Percentiles rank a stretch among this genome's conserved stretches.
phyloP scores from a whole-genome alignment of 2,329 filamentous ascomycete genomes.

The Emydomyces testavorans region DNA sequence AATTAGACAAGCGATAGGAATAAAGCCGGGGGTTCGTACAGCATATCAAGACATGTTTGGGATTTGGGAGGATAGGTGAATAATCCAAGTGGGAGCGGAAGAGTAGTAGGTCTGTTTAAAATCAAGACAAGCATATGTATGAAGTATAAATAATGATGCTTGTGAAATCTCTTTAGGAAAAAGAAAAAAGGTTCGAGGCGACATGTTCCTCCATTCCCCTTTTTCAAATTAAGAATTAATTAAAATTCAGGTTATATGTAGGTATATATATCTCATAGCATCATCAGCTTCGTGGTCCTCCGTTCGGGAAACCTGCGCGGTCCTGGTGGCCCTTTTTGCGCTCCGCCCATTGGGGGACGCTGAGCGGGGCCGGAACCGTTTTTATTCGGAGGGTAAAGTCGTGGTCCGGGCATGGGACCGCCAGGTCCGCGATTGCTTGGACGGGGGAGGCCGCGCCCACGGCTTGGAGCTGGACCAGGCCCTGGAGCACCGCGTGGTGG shows the following conservation, averaged over 20 bases:
- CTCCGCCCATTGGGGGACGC: slow-evolving; percentile 18
- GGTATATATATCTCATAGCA: slow-evolving; percentile 28
- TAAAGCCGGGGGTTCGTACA: too few species aligned
- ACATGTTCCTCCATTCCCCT: too few species aligned
- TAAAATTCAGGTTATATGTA: not conserved
- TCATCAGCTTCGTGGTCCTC: slow-evolving; percentile 40
- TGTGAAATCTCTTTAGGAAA: too few species aligned
- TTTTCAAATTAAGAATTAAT: too few species aligned
- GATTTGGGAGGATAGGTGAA: too few species aligned
- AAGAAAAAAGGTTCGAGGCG: not conserved
- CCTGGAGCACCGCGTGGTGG: slow-evolving; percentile 13
- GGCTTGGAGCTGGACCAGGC: slow-evolving; percentile 11
- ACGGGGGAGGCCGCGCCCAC: not conserved
- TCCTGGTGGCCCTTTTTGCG: slow-evolving; percentile 10
- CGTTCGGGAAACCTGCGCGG: slow-evolving; percentile 37
- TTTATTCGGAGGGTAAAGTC: slow-evolving; percentile 6
- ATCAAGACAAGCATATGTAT: too few species aligned
- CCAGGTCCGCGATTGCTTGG: slow-evolving; percentile 14
- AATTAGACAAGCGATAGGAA: too few species aligned
- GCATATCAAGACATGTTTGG: too few species aligned
- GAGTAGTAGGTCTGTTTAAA: too few species aligned
- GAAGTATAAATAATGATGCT: too few species aligned
- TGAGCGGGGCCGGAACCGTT: slow-evolving; percentile 4
- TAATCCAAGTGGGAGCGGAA: too few species aligned
- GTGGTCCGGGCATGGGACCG: slow-evolving; percentile 7